Evolutionary conservation across 2,329 filamentous ascomycete genomes (phyloP).

Genomic region (Aspergillus tubingensis): DNA sequence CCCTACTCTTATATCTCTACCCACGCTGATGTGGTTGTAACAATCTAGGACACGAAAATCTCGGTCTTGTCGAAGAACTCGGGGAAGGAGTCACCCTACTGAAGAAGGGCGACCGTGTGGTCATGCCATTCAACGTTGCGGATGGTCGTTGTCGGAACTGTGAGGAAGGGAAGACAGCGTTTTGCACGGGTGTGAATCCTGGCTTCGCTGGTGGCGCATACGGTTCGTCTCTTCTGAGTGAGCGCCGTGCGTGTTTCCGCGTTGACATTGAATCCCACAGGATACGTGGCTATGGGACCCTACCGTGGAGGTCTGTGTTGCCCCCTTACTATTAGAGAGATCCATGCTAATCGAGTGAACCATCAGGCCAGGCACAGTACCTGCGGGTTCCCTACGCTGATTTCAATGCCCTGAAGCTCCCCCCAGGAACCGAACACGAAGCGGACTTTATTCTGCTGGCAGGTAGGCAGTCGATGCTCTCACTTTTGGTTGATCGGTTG

Average conservation of each 20-base stretch:
- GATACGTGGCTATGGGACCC: constrained; percentile 51
- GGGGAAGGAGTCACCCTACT: constrained; percentile 62
- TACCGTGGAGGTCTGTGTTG: constrained; percentile 49
- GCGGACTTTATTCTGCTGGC: constrained; percentile 52
- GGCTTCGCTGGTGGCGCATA: constrained; percentile 63
- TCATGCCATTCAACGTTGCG: constrained; percentile 67
- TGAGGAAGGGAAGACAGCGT: constrained; percentile 65
- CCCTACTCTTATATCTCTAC: not conserved
- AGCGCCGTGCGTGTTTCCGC: not conserved
- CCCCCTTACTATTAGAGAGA: not conserved
- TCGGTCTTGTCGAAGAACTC: constrained; percentile 59
- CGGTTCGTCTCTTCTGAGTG: constrained; percentile 39
- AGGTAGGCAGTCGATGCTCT: constrained; percentile 30
- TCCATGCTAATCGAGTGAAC: not conserved
- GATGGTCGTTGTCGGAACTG: constrained; percentile 66
- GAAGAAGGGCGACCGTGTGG: constrained; percentile 64
- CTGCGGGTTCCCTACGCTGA: constrained; percentile 67
- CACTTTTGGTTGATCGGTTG: not conserved
- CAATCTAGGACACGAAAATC: constrained; percentile 56
- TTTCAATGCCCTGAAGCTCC: constrained; percentile 65
- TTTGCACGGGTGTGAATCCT: constrained; percentile 65
- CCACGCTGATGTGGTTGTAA: not conserved
- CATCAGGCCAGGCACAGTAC: constrained; percentile 59
- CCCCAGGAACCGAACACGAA: constrained; percentile 62
- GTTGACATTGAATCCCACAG: constrained; percentile 6